phyloP scores from a whole-genome alignment of 202 grass and related monocot species.

The Setaria italica region DNA sequence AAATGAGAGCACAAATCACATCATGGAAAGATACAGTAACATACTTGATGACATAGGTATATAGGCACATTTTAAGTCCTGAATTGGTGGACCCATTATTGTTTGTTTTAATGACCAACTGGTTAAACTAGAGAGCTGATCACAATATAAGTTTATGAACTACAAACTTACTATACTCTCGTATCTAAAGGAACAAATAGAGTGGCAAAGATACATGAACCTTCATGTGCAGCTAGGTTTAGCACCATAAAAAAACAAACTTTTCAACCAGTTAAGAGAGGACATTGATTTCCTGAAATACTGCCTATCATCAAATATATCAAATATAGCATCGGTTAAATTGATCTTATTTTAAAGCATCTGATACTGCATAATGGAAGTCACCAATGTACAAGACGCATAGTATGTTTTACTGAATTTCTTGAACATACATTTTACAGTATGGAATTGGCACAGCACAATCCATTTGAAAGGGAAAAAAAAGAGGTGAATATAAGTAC shows the following conservation, averaged over 20 bases:
- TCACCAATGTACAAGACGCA: neutral
- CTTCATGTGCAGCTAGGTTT: neutral
- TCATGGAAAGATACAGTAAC: too few relatives aligned
- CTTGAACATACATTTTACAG: neutral
- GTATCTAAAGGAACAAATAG: neutral
- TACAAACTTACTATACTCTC: neutral
- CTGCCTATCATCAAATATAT: neutral
- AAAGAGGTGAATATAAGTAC: conserved; percentile 40
- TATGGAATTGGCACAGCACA: neutral
- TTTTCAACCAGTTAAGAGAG: neutral
- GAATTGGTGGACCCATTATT: too few relatives aligned
- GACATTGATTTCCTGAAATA: neutral
- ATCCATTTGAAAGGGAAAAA: neutral
- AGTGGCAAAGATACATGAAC: neutral
- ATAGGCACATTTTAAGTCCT: too few relatives aligned
- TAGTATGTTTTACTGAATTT: neutral
- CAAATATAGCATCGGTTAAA: neutral
- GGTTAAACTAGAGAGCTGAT: too few relatives aligned
- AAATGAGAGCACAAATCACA: too few relatives aligned
- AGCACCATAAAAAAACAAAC: neutral
- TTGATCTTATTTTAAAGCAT: conserved; percentile 12
- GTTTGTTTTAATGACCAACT: too few relatives aligned
- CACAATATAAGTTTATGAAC: too few relatives aligned
- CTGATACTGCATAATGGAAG: neutral
- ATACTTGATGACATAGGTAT: too few relatives aligned